These are phyloP conservation scores for Elaeagnus macrophylla DNA, from an alignment of 306 rosid species.

Conservation along the genomic window DNA sequence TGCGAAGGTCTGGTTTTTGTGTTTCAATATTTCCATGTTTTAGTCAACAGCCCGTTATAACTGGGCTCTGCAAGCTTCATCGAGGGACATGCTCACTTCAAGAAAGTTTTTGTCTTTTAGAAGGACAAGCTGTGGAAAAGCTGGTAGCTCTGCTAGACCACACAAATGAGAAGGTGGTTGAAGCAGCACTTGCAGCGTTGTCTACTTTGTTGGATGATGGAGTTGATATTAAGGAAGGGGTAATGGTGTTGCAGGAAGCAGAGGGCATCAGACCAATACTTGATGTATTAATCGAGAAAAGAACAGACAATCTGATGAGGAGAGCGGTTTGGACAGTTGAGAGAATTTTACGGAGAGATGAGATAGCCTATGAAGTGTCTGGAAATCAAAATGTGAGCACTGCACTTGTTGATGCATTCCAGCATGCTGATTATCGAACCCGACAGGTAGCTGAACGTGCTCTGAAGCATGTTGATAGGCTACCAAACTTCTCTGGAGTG, in stretches of 20 bases:
- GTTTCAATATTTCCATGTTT: conserved; percentile 19
- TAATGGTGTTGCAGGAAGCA: conserved; percentile 22
- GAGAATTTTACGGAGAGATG: conserved; percentile 27
- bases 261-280: conserved; percentile 25
- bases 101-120: conserved; percentile 34
- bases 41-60: conserved; percentile 23
- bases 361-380: conserved; percentile 25
- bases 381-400: conserved; percentile 31
- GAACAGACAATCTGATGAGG: conserved; percentile 29
- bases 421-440: conserved; percentile 28
- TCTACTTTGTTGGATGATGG: conserved; percentile 38
- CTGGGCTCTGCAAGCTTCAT: conserved; percentile 31
- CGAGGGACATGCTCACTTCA: conserved; percentile 38
- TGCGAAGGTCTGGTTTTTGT: conserved; percentile 15
- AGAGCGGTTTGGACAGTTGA: conserved; percentile 43
- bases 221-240: conserved; percentile 35
- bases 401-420: conserved; percentile 33
- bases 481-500: conserved; percentile 21
- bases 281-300: conserved; percentile 26
- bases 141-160: conserved; percentile 28
- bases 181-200: conserved; percentile 38
- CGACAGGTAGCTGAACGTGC: conserved; percentile 37
- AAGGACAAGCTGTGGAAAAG: conserved; percentile 33
- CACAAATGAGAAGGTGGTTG: conserved; percentile 33
- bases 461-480: conserved; percentile 32